phyloP scores from a whole-genome alignment of 768 basidiomycete genomes.

The Postia placenta region DNA sequence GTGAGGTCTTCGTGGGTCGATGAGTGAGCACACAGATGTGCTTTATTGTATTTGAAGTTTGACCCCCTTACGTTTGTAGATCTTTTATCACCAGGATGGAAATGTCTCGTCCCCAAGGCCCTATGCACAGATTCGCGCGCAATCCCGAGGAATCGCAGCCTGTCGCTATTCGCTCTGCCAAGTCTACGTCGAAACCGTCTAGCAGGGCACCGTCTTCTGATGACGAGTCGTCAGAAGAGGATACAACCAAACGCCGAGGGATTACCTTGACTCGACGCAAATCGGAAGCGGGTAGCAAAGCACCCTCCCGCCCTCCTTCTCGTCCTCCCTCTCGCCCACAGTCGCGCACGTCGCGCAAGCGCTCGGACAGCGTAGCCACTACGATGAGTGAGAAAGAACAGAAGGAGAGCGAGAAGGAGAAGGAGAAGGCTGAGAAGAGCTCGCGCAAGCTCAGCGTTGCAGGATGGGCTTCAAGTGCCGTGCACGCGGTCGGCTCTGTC shows the following conservation, averaged over 20 bases:
- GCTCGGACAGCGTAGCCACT: constrained; percentile 51
- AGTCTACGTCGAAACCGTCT: constrained; percentile 20
- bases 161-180: constrained; percentile 28
- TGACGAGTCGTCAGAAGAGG: constrained; percentile 8
- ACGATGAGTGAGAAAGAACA: constrained; percentile 27
- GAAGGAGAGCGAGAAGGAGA: constrained; percentile 30
- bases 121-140: constrained; percentile 2
- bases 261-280: constrained; percentile 29
- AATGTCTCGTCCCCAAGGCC: constrained; percentile 8
- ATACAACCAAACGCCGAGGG: constrained; percentile 10
- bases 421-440: constrained; percentile 26
- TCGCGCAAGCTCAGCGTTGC: constrained; percentile 38
- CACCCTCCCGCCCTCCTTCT: constrained; percentile 50
- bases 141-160: constrained; percentile 22
- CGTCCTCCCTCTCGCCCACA: constrained; percentile 50
- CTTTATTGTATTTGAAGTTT: background rate
- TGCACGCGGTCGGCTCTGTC: constrained; percentile 57
- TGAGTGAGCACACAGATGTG: constrained; percentile 36
- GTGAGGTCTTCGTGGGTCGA: constrained; percentile 63
- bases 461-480: constrained; percentile 65
- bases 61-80: constrained; percentile 13
- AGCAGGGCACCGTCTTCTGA: constrained; percentile 1
- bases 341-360: constrained; percentile 59
- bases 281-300: constrained; percentile 35
- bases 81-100: constrained; percentile 25